These are phyloP conservation scores for Mucor indicus DNA, from an alignment of 371 early-diverging fungal genomes.

Conservation along the genomic window DNA sequence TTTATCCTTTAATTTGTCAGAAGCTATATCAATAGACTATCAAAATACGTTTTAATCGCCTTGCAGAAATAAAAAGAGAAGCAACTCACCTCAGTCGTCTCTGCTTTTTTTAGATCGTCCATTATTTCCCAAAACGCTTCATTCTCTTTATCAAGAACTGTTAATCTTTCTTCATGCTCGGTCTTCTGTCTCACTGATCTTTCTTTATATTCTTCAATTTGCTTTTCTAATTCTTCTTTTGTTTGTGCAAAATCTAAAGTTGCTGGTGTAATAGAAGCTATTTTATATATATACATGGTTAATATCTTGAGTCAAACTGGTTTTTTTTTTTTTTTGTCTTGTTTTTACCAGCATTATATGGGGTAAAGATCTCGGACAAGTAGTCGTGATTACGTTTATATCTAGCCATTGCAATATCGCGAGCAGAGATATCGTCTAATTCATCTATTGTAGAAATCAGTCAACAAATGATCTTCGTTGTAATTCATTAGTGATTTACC, in stretches of 20 bases:
- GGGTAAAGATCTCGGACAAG: slow-evolving; percentile 76
- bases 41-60: no score
- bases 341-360: slow-evolving; percentile 60
- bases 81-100: slow-evolving; percentile 33
- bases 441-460: no score
- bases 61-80: neutral
- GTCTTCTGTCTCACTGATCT: slow-evolving; percentile 25
- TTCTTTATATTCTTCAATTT: slow-evolving; percentile 31
- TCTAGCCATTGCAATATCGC: slow-evolving; percentile 74
- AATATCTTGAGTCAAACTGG: no score
- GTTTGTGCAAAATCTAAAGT: slow-evolving; percentile 28
- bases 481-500: slow-evolving; percentile 6
- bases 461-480: no score
- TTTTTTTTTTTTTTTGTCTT: no score
- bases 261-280: slow-evolving; percentile 39
- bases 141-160: slow-evolving; percentile 35
- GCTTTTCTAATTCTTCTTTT: slow-evolving; percentile 35
- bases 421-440: slow-evolving; percentile 62
- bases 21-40: slow-evolving; percentile 23
- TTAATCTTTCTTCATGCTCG: slow-evolving; percentile 34
- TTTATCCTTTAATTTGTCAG: slow-evolving; percentile 12
- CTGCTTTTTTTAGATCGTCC: slow-evolving; percentile 39
- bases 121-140: slow-evolving; percentile 38
- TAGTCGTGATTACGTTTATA: slow-evolving; percentile 80
- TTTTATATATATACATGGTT: no score